Evolutionary conservation across 495 filamentous ascomycete genomes (phyloP).

Genomic region (Tuber aestivum): DNA sequence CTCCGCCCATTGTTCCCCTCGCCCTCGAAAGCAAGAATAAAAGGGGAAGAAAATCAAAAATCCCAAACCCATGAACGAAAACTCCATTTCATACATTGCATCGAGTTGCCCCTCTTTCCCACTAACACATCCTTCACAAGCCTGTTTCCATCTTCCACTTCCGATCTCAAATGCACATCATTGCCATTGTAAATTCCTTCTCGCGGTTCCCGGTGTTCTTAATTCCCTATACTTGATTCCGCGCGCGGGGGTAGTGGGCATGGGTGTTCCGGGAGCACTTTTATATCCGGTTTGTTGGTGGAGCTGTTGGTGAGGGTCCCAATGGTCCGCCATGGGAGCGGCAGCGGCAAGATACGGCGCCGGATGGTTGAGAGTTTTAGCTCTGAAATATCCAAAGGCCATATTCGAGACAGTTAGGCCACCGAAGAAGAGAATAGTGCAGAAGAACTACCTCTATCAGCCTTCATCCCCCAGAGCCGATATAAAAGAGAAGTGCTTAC

Average conservation of each 20-base stretch:
- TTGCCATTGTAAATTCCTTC: neutral
- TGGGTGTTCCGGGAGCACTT: slow-evolving; percentile 25
- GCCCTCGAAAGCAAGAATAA: neutral
- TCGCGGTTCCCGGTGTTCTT: neutral
- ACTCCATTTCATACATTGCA: slow-evolving; percentile 4
- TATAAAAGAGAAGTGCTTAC: slow-evolving; percentile 45
- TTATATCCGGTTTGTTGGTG: slow-evolving; percentile 24
- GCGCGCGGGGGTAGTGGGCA: slow-evolving; percentile 25
- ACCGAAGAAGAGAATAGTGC: slow-evolving; percentile 13
- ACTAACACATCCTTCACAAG: neutral
- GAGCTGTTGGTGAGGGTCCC: slow-evolving; percentile 19
- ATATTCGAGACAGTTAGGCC: slow-evolving; percentile 34
- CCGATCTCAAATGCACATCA: neutral
- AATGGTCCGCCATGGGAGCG: slow-evolving; percentile 11
- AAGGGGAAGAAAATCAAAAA: too few species aligned
- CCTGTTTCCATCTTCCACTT: neutral
- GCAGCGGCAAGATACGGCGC: slow-evolving; percentile 31
- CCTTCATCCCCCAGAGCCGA: slow-evolving; percentile 11
- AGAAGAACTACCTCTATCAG: slow-evolving; percentile 30
- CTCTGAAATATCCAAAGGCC: slow-evolving; percentile 34
- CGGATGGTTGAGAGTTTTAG: slow-evolving; percentile 28
- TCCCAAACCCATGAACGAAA: neutral
- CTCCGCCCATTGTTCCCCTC: neutral
- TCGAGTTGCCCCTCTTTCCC: neutral
- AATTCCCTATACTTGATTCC: slow-evolving; percentile 2